Base-by-base conservation (phyloP, 1,284 basidiomycete species). In the Laetiporus sulphureus region DNA sequence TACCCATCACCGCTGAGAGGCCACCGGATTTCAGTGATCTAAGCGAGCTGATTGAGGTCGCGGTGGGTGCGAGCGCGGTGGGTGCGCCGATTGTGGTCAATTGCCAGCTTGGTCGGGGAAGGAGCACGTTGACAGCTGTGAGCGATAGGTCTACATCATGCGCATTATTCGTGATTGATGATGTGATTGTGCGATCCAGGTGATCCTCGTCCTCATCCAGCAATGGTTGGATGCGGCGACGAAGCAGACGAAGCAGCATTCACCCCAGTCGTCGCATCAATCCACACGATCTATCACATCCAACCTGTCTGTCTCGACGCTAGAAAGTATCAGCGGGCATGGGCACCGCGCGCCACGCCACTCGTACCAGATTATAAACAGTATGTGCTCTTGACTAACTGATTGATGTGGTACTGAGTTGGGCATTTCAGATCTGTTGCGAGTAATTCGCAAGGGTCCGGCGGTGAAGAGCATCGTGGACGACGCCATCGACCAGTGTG, bases 21-120 rank as follows among this genome's bases (percentile, higher is more conserved):
- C 69, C 83, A 8, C 82, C 83, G 0, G 84, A 87, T 54, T 80
- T 79, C 57, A 60, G 74, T 10, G 85, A 85, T 54, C 64, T 86
- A 41, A 78, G 70, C 49, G 81, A 83, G 45, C 71, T 99, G 21
- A 84, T 97, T 48, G 82, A 90, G 33, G 75, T 94, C 0, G 88
- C 93, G 31, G 71, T 91, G 33, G 70, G 83, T n/a, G 79, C 82
- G 21, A 75, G 85, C 42, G 73, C 83, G 3, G 72, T 77, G 23
- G 71, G 76, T 32, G 82, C 84, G 0, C 91, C 93, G 0, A 87
- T 99, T 47, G 84, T 99, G 19, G 77, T 99, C 40, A 99, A 99
- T 59, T 96, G 94, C 57, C 96, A 99, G 63, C 77, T 99, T 3
- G 95, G 95, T 3, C 72, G 92, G 24, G 95, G 95, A n/a, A 74